These are phyloP conservation scores for Madurella fahalii DNA, from an alignment of 2,329 filamentous ascomycete species.

Conservation along the genomic window DNA sequence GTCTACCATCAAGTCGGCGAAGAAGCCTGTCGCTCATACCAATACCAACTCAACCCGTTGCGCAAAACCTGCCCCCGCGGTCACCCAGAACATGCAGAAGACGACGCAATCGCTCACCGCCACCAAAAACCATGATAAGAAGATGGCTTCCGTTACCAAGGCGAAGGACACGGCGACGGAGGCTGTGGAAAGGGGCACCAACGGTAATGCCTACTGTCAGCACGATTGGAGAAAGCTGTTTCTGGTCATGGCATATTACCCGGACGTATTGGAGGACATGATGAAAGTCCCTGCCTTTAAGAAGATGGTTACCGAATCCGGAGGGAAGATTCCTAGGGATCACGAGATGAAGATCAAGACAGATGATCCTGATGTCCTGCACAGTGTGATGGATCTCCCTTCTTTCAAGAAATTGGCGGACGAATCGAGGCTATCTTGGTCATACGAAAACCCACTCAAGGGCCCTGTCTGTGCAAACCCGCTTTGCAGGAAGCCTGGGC, in stretches of 20 bases:
- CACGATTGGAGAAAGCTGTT: not conserved
- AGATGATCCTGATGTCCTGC: not conserved
- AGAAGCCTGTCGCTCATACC: too few species aligned
- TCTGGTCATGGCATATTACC: not conserved
- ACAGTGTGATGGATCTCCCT: not conserved
- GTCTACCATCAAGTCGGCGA: not conserved
- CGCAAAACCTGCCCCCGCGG: too few species aligned
- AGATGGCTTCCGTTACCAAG: too few species aligned
- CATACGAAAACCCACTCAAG: not conserved
- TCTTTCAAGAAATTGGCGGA: not conserved
- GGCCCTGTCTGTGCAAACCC: constrained; percentile 10
- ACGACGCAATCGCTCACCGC: too few species aligned
- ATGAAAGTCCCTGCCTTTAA: not conserved
- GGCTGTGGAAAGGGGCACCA: not conserved
- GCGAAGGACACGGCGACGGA: too few species aligned
- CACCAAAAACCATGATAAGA: too few species aligned
- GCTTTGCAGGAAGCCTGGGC: constrained; percentile 1
- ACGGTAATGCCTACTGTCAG: not conserved
- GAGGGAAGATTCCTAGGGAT: too few species aligned
- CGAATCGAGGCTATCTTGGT: not conserved
- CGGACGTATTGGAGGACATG: not conserved
- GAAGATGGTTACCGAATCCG: not conserved
- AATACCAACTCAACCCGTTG: too few species aligned
- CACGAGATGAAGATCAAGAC: too few species aligned
- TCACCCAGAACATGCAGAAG: too few species aligned